Percentiles rank a stretch among this genome's conserved stretches.
Evolutionary conservation across 768 basidiomycete genomes (phyloP).

Genomic region (Hortiboletus flavorubellus): DNA sequence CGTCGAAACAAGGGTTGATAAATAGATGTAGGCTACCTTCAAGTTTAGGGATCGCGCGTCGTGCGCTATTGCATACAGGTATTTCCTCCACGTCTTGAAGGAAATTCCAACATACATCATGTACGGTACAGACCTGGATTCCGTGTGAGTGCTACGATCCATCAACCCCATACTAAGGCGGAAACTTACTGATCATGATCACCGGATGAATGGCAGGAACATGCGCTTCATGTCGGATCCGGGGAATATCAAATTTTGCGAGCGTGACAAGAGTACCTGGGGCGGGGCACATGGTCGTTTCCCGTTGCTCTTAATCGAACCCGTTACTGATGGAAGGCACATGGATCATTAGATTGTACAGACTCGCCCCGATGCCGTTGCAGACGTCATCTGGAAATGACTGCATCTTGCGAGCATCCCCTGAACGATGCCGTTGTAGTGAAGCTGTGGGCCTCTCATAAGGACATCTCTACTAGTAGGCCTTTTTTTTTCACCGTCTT

Average conservation of each 20-base stretch:
- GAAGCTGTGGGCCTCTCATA: no score
- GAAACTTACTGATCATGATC: background rate
- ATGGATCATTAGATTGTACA: background rate
- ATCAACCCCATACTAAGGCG: background rate
- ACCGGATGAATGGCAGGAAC: background rate
- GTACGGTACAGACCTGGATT: no score
- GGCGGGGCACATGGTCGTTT: slow-evolving; percentile 1
- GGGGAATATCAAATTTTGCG: background rate
- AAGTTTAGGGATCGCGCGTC: no score
- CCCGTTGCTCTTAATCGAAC: background rate
- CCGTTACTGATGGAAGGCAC: background rate
- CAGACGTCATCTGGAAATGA: slow-evolving; percentile 2
- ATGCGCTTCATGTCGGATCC: background rate
- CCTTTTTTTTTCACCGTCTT: no score
- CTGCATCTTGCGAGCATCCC: background rate
- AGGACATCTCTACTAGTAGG: no score
- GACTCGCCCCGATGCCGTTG: slow-evolving; percentile 1
- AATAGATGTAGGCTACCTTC: no score
- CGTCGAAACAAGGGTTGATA: no score
- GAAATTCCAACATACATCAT: slow-evolving; percentile 1
- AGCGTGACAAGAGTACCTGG: background rate
- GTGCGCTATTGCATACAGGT: no score
- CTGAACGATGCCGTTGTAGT: no score
- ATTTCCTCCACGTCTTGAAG: background rate
- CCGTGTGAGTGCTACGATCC: no score